Evolutionary conservation across 1,139 yeast genomes (phyloP).

Genomic region (Geotrichum siamense): DNA sequence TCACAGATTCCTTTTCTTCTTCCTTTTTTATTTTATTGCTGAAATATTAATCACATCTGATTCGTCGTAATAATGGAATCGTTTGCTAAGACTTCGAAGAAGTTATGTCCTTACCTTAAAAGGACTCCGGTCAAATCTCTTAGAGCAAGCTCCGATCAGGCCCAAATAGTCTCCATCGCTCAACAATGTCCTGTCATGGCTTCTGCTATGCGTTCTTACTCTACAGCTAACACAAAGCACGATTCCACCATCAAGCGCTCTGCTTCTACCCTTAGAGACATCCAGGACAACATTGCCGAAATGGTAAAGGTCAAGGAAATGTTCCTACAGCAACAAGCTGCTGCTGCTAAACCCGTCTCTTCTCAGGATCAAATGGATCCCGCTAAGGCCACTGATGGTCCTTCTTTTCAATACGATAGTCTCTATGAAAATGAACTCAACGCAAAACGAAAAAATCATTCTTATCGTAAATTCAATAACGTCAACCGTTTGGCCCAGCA

Average conservation of each 20-base stretch:
- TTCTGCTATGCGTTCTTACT: constrained; percentile 55
- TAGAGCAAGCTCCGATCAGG: constrained; percentile 28
- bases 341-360: no score
- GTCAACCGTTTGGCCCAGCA: constrained; percentile 91
- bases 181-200: constrained; percentile 84
- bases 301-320: constrained; percentile 8
- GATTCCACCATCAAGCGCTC: constrained; percentile 22
- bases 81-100: constrained; percentile 67
- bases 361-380: constrained; percentile 21
- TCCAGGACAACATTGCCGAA: constrained; percentile 14
- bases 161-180: constrained; percentile 51
- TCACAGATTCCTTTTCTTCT: no score
- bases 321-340: constrained; percentile 22
- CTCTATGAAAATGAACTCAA: constrained; percentile 55
- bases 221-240: constrained; percentile 42
- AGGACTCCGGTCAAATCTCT: constrained; percentile 54
- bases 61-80: constrained; percentile 59
- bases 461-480: constrained; percentile 93
- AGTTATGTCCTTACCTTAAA: constrained; percentile 79
- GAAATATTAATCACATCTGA: no score
- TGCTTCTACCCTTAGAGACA: constrained; percentile 14
- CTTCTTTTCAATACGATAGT: constrained; percentile 57
- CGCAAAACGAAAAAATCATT: constrained; percentile 76
- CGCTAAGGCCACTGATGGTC: constrained; percentile 39
- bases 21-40: no score